Evolutionary conservation across 345 rosid species (phyloP).

Genomic region (Litchi chinensis): DNA sequence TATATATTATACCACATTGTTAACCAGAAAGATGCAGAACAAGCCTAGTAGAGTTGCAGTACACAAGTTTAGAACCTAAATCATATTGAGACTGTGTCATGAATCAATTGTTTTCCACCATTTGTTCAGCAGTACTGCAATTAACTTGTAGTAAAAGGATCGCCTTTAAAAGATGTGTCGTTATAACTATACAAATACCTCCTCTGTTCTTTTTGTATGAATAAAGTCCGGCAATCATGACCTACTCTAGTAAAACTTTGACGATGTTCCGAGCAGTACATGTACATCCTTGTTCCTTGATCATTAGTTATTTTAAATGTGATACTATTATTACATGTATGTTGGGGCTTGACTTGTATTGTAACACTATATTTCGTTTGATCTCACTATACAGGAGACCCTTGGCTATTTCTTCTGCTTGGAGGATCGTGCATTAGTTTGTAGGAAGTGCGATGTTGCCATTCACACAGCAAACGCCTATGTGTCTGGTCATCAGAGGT

Average conservation of each 20-base stretch:
- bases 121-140: too few relatives aligned
- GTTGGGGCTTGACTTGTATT: too few relatives aligned
- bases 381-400: conserved; percentile 23
- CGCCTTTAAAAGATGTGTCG: not conserved
- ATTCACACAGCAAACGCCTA: conserved; percentile 30
- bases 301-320: too few relatives aligned
- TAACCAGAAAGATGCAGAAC: not conserved
- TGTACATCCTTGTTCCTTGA: not conserved
- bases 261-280: not conserved
- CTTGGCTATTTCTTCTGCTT: conserved; percentile 41
- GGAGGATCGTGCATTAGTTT: conserved; percentile 45
- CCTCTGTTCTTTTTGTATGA: not conserved
- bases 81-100: too few relatives aligned
- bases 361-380: too few relatives aligned
- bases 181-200: not conserved
- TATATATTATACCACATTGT: not conserved
- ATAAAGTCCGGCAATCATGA: too few relatives aligned
- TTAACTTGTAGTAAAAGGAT: not conserved
- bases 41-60: not conserved
- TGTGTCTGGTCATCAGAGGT: conserved; percentile 31
- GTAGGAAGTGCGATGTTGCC: conserved; percentile 41
- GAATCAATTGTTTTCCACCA: too few relatives aligned
- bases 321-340: too few relatives aligned
- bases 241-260: not conserved
- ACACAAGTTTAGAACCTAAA: not conserved